Evolutionary conservation across 1,284 basidiomycete genomes (phyloP).

Genomic region (Phaffia rhodozyma): DNA sequence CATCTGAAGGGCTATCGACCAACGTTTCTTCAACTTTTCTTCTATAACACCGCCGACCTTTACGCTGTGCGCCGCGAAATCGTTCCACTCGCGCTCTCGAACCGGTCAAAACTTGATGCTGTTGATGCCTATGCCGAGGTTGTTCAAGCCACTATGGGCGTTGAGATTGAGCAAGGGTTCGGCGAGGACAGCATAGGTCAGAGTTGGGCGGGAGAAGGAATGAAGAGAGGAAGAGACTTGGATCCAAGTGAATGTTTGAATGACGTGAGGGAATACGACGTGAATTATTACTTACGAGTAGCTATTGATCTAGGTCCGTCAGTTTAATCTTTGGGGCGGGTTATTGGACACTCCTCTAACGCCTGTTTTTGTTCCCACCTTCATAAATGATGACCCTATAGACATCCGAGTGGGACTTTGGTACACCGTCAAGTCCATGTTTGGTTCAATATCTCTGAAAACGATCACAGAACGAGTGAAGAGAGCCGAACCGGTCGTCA

Average conservation of each 20-base stretch:
- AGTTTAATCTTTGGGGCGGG: neutral
- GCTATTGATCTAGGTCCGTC: conserved; percentile 79
- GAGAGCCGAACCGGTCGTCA: conserved; percentile 96
- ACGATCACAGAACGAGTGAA: conserved; percentile 77
- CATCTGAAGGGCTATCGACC: conserved; percentile 86
- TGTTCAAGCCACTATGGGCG: conserved; percentile 50
- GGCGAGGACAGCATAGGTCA: conserved; percentile 22
- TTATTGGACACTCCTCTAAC: neutral
- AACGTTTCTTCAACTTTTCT: conserved; percentile 77
- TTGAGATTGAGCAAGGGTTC: conserved; percentile 53
- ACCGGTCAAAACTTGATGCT: conserved; percentile 85
- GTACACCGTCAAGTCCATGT: conserved; percentile 78
- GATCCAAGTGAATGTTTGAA: conserved; percentile 85
- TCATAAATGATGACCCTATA: conserved; percentile 21
- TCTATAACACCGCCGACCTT: conserved; percentile 86
- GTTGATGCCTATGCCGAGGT: conserved; percentile 98
- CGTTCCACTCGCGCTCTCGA: conserved; percentile 75
- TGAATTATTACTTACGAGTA: conserved; percentile 93
- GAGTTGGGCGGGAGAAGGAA: conserved; percentile 41
- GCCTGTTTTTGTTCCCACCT: neutral
- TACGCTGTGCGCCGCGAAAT: conserved; percentile 77
- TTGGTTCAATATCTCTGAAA: conserved; percentile 65
- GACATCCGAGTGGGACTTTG: conserved; percentile 94
- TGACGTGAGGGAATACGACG: conserved; percentile 92
- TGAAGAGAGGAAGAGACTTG: conserved; percentile 44